Evolutionary conservation across 2,329 filamentous ascomycete genomes (phyloP), one percentile per base, ranked within the genome.

Genomic region (Salinomyces thailandicus): DNA sequence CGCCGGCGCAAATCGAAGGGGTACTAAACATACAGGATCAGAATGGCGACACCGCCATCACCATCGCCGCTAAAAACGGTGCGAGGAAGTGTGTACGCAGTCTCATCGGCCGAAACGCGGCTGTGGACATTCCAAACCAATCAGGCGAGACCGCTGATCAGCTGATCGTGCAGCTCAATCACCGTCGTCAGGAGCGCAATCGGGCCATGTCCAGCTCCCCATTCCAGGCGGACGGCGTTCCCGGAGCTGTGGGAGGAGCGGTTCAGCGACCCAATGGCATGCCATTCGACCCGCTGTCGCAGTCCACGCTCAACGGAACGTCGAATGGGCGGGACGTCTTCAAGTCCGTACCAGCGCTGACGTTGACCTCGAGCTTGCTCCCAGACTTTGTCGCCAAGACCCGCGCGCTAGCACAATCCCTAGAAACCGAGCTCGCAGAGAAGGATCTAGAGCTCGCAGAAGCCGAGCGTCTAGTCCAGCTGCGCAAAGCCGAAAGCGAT

Each of bases 11-110:
- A 38, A 77, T 96, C 32, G 83, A 86, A 42, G 69, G 76, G 32
- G 63, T 96, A 8, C 67, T 98, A 8, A 85, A 94, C 50, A 72
- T 77, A 6, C 83, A 86, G 53, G 89, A 98, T 58, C 68, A 79
- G 18, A 79, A 86, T 27, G 89, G 89, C 27, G 93, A 98, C 57
- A 96, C 91, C 0, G 87, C 91, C 0, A 85, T 89, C 7, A 79
- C 86, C 53, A 80, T 85, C 39, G 85, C 86, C 38, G 85, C 89
- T 13, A 79, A 86, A 30, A 94, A 96, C 42, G 75, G 75, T 50
- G 93, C 87, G 47, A 80, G 94, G 38, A 81, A 91, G 43, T 68
- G 76, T 35, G 74, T 77, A n/a, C 68, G 72, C 33, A 65, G 63
- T 69, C 79, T 66, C 61, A 85, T 66, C 60, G 87, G 57, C 20